Percentiles rank a stretch among this genome's conserved stretches.
phyloP scores from a whole-genome alignment of 768 basidiomycete genomes.

The Tricholoma sp. region DNA sequence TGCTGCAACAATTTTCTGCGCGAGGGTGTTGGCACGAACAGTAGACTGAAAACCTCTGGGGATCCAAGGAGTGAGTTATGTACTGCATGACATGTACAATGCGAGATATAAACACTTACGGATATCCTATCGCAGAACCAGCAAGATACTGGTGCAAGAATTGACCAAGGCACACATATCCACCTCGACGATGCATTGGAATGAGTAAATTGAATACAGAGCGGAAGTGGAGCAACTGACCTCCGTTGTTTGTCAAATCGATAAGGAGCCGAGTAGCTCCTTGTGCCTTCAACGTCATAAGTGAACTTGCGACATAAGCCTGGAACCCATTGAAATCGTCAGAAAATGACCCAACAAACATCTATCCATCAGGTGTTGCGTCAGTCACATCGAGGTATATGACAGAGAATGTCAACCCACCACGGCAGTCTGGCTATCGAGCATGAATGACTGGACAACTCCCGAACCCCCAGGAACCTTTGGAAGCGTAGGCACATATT shows the following conservation, averaged over 20 bases:
- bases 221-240: constrained; percentile 22
- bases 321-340: constrained; percentile 49
- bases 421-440: constrained; percentile 55
- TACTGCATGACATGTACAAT: neutral
- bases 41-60: constrained; percentile 59
- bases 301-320: constrained; percentile 39
- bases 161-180: constrained; percentile 56
- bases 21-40: constrained; percentile 49
- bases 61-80: too few species aligned
- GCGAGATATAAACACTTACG: constrained; percentile 30
- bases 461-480: constrained; percentile 41
- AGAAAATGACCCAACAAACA: constrained; percentile 58
- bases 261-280: constrained; percentile 49
- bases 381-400: neutral
- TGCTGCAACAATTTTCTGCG: constrained; percentile 51
- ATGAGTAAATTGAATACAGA: neutral
- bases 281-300: constrained; percentile 39
- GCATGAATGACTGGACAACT: constrained; percentile 52
- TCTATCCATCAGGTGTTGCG: constrained; percentile 24
- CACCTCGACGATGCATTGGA: constrained; percentile 30
- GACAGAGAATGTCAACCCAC: constrained; percentile 25
- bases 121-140: constrained; percentile 43
- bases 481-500: constrained; percentile 42
- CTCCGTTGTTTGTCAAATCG: constrained; percentile 60
- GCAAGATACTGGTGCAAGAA: constrained; percentile 56